These are phyloP conservation scores for Trichothecium roseum DNA, from an alignment of 2,329 filamentous ascomycete species.

Conservation along the genomic window DNA sequence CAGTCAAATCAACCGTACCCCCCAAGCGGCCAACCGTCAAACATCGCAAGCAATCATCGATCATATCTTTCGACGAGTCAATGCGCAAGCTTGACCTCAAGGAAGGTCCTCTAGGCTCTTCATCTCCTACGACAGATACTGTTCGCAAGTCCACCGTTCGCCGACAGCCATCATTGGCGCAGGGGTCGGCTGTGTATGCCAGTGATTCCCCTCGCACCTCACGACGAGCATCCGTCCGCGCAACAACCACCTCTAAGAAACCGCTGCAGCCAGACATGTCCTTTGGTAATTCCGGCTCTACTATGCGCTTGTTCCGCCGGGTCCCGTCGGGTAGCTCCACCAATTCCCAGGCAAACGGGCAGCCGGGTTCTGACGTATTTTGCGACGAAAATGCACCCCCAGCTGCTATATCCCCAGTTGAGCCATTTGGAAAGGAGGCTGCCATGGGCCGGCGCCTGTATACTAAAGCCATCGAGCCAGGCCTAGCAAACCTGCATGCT, in stretches of 20 bases:
- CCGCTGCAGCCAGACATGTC: slow-evolving; percentile 83
- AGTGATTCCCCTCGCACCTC: slow-evolving; percentile 30
- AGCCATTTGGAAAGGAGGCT: slow-evolving; percentile 67
- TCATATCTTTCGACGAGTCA: slow-evolving; percentile 48
- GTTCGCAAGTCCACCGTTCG: slow-evolving; percentile 50
- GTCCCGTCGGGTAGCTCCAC: slow-evolving; percentile 61
- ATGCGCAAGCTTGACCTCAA: slow-evolving; percentile 51
- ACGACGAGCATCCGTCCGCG: slow-evolving; percentile 27
- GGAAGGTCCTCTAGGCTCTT: slow-evolving; percentile 46
- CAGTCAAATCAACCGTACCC: slow-evolving; percentile 60
- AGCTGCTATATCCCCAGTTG: slow-evolving; percentile 33
- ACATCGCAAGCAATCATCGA: slow-evolving; percentile 44
- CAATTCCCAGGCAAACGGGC: slow-evolving; percentile 25
- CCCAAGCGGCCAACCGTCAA: slow-evolving; percentile 41
- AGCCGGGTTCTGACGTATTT: slow-evolving; percentile 27
- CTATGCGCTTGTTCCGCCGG: slow-evolving; percentile 81
- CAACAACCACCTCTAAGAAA: slow-evolving; percentile 48
- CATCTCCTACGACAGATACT: slow-evolving; percentile 43
- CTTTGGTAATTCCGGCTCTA: slow-evolving; percentile 88
- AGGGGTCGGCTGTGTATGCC: slow-evolving; percentile 18
- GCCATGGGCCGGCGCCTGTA: slow-evolving; percentile 73
- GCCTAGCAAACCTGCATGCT: slow-evolving; percentile 77
- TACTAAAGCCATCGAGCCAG: slow-evolving; percentile 69
- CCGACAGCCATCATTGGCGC: slow-evolving; percentile 33
- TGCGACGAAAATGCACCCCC: slow-evolving; percentile 57